Base-by-base conservation (phyloP, 2,329 filamentous ascomycete genomes). In the Colletotrichum sp. region DNA sequence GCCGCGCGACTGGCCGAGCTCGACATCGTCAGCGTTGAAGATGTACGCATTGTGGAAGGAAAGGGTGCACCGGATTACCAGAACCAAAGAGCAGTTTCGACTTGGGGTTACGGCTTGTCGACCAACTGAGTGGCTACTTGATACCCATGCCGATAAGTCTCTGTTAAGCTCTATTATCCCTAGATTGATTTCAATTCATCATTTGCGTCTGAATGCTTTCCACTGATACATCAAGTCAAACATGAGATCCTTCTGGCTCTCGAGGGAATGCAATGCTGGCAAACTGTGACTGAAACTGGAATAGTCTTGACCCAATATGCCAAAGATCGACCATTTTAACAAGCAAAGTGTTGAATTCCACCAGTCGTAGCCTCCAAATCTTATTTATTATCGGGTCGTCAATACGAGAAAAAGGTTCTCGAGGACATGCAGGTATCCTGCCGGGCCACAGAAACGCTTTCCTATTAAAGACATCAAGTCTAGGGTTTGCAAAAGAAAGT, bases 21-120 rank as follows among this genome's bases (percentile, higher is more conserved):
- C 4, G 91, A 91, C 0, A 81, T 92, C 3, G 91, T 90, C 78
- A 88, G 88, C 72, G 81, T 93, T 59, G 55, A 63, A 30, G 68
- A 63, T 12, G 57, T 70, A 13, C 32, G 57, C 16, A 52, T 70
- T 30, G 82, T 93, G 5, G 84, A 87, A 52, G 90, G 87, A 1
- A 91, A 89, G 82, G 83, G 68, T 3, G 68, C 68, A 34, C 57
- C 57, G 9, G 68, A 70, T 8, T 70, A 70, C 36, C 68, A 70
- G 28, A 59, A 36, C 22, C 68, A 70, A 55, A 70, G 68, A 55
- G 68, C 68, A n/a, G 57, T 70, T 15, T 57, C 68, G 19, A 70
- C 68, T 11, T 70, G 68, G 68, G 57, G 68, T 25, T 70, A 70
- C 19, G 44, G 44, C 44, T 22, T 52, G n/a, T 52, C 44, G 44